Percentiles rank a stretch among this genome's conserved stretches.
These are phyloP conservation scores for Marasmius sp. DNA, from an alignment of 1,284 basidiomycete genomes.

Conservation along the genomic window DNA sequence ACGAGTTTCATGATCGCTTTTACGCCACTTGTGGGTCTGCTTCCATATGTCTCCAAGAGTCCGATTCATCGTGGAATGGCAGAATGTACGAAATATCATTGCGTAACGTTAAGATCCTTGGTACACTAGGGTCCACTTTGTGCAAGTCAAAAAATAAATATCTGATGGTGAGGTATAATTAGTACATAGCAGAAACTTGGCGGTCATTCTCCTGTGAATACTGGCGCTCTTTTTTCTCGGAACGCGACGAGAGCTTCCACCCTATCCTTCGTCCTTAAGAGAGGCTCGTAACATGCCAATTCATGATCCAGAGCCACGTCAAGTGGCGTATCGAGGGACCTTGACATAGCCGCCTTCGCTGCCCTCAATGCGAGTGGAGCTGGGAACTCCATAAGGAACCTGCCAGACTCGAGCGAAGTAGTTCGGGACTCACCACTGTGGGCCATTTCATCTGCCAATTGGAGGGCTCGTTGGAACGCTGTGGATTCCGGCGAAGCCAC, in stretches of 20 bases:
- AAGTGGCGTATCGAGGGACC: slow-evolving; percentile 76
- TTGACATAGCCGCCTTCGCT: slow-evolving; percentile 86
- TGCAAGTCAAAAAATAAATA: background rate
- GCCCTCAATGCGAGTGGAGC: slow-evolving; percentile 90
- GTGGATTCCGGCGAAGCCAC: slow-evolving; percentile 58
- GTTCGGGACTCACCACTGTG: slow-evolving; percentile 57
- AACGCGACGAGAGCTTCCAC: slow-evolving; percentile 87
- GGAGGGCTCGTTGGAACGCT: slow-evolving; percentile 66
- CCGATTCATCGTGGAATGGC: no score
- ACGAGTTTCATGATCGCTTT: no score
- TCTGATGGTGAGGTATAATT: no score
- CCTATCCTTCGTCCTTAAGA: slow-evolving; percentile 78
- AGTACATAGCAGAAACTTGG: slow-evolving; percentile 12
- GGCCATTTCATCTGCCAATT: slow-evolving; percentile 65
- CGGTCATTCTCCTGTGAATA: slow-evolving; percentile 79
- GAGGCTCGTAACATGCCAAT: slow-evolving; percentile 79
- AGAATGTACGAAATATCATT: no score
- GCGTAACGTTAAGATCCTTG: no score
- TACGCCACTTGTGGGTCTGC: no score
- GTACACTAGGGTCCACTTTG: no score
- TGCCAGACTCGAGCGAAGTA: background rate
- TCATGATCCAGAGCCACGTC: slow-evolving; percentile 89
- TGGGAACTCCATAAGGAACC: slow-evolving; percentile 28
- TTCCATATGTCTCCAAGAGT: no score
- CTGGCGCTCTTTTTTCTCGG: slow-evolving; percentile 81